Evolutionary conservation across 2,329 filamentous ascomycete species (phyloP), one percentile per base, ranked within the genome.

Genomic region (Coleophoma crateriformis): DNA sequence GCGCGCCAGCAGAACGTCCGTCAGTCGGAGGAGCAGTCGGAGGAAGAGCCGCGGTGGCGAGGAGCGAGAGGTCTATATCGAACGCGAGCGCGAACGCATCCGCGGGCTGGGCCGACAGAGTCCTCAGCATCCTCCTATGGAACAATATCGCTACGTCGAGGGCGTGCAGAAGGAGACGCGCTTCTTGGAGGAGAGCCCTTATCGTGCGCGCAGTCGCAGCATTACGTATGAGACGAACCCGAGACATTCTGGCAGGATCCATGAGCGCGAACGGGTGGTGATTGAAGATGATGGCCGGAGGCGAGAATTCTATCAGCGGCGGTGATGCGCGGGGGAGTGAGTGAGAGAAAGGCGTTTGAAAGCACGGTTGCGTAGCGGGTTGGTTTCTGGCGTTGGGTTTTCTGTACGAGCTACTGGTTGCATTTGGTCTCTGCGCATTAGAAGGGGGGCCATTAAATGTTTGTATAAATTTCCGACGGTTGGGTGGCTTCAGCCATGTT

Each of bases 221-320:
- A 56, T 59, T 50, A 55, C 52, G 20, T 56, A 59, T 54, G 58
- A 58, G 52, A 54, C 49, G 15, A 53, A 54, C 42, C 55, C 58
- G 41, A 53, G 55, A 44, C 20, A 34, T 38, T 51, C 45, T 15
- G 54, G 52, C 32, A 17, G 59, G 41, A 11, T 60, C 10, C 42
- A 51, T 4, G 58, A 59, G 51, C 54, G 58, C 39, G 58, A 59
- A 42, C 45, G 58, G 39, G 55, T 60, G 3, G 53, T 61, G 8
- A 45, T 60, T 51, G 56, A 59, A 40, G 58, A 59, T 57, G 58
- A 51, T n/a, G 57, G 54, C 20, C 55, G 59, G 50, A 59, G 59
- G 51, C 58, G 55, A 48, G 59, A 61, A 47, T 61, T 60, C 50
- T 59, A 60, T 55, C 41, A 44, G 22, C 47, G 58, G 7, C 42